phyloP scores from a whole-genome alignment of 148 eudicot species.

The Selenicereus undatus region DNA sequence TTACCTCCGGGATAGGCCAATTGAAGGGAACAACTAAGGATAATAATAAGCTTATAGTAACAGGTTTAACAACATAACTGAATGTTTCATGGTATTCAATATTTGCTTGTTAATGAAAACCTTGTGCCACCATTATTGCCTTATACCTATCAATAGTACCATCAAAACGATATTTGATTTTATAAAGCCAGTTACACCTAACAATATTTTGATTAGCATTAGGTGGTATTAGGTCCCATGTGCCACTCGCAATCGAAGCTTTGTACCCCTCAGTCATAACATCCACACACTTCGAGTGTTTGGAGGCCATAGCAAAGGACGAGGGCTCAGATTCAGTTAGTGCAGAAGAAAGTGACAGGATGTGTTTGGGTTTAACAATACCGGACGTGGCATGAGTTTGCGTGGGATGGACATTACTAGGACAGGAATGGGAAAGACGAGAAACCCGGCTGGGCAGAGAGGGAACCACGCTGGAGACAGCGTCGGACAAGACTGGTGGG shows the following conservation, averaged over 20 bases:
- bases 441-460: neutral
- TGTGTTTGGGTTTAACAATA: neutral
- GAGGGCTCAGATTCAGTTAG: neutral
- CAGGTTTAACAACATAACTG: neutral
- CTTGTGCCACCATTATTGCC: neutral
- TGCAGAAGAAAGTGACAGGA: neutral
- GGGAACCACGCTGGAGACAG: neutral
- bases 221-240: neutral
- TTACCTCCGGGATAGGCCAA: neutral
- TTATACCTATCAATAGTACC: neutral
- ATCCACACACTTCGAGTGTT: neutral
- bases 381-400: neutral
- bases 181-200: neutral
- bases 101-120: neutral
- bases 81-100: neutral
- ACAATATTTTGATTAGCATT: neutral
- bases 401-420: neutral
- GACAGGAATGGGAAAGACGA: too few relatives aligned
- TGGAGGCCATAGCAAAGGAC: neutral
- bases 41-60: neutral
- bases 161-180: neutral
- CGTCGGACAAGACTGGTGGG: neutral
- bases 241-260: neutral
- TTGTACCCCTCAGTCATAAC: neutral
- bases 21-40: neutral